Evolutionary conservation across 2,329 filamentous ascomycete species (phyloP).

Genomic region (Whalleya microplaca): DNA sequence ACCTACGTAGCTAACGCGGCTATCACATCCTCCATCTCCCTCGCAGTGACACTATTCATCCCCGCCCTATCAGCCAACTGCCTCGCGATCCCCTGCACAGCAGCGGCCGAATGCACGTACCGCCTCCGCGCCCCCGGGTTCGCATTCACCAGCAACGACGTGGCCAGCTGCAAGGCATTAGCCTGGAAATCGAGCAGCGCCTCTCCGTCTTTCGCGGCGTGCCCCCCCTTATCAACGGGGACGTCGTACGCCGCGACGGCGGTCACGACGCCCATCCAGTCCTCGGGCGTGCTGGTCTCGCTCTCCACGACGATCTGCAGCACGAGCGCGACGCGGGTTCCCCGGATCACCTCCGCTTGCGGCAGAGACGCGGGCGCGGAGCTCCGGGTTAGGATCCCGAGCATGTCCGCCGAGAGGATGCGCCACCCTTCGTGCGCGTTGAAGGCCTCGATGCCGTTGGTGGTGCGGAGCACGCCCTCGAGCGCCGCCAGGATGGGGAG

Average conservation of each 20-base stretch:
- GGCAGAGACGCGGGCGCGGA: constrained; percentile 22
- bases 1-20: constrained; percentile 4
- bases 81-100: constrained; percentile 52
- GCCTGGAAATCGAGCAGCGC: constrained; percentile 54
- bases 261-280: constrained; percentile 61
- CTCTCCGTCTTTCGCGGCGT: constrained; percentile 1
- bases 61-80: constrained; percentile 40
- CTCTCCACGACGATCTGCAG: constrained; percentile 57
- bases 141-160: constrained; percentile 53
- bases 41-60: constrained; percentile 5
- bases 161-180: constrained; percentile 58
- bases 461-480: constrained; percentile 57
- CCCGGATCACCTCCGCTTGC: constrained; percentile 47
- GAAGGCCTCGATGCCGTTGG: constrained; percentile 53
- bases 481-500: constrained; percentile 61
- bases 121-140: constrained; percentile 51
- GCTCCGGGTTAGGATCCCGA: constrained; percentile 44
- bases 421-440: constrained; percentile 58
- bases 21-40: constrained; percentile 16
- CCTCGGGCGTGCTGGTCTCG: constrained; percentile 51
- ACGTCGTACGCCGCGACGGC: constrained; percentile 53
- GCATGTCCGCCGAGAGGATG: constrained; percentile 54
- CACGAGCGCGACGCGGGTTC: constrained; percentile 59
- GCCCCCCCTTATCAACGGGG: constrained; percentile 34
- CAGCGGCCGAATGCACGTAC: constrained; percentile 54